Evolutionary conservation across 768 basidiomycete genomes (phyloP).

Genomic region (Crepidotus variabilis): DNA sequence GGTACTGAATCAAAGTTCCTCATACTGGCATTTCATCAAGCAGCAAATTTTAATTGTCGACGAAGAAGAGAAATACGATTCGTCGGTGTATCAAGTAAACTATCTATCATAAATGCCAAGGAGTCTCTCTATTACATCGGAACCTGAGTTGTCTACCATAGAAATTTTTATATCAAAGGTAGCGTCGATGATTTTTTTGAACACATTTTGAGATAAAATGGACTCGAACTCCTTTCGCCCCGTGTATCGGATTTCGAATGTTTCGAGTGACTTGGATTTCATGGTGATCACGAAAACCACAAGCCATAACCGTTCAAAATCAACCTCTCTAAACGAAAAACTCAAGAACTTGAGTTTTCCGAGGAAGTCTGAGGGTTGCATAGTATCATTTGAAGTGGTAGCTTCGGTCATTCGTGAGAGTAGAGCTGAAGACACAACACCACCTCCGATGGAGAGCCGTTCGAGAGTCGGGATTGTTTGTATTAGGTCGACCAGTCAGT

Average conservation of each 20-base stretch:
- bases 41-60: not conserved
- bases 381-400: too few species aligned
- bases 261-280: too few species aligned
- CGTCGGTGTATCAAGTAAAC: not conserved
- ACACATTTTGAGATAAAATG: not conserved
- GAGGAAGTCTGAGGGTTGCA: too few species aligned
- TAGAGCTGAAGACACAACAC: not conserved
- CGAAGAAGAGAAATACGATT: not conserved
- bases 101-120: not conserved
- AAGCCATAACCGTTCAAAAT: too few species aligned
- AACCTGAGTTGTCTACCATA: not conserved
- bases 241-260: too few species aligned
- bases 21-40: too few species aligned
- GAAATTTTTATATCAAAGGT: not conserved
- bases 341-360: too few species aligned
- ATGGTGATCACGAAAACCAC: too few species aligned
- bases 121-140: not conserved
- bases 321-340: too few species aligned
- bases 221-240: too few species aligned
- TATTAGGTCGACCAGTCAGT: not conserved
- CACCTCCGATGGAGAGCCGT: not conserved
- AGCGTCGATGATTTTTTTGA: not conserved
- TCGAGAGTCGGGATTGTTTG: not conserved
- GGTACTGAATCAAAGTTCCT: too few species aligned
- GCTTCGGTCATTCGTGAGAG: too few species aligned